Evolutionary conservation across 495 filamentous ascomycete species (phyloP), one percentile per base, ranked within the genome.

Genomic region (Astrothelium macrocarpum): DNA sequence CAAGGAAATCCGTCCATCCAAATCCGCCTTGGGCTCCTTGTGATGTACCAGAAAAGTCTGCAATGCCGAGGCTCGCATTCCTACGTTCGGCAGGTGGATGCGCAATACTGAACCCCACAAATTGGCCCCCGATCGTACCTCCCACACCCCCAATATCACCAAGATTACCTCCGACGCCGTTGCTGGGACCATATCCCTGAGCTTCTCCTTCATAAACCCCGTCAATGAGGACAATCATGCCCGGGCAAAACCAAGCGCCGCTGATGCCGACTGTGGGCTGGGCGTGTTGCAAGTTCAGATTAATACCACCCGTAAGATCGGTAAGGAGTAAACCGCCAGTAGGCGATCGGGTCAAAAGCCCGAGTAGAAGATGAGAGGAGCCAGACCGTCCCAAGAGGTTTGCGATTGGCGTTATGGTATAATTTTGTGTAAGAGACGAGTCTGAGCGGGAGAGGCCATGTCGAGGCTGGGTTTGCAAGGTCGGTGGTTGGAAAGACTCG

Each of bases 1-100:
- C 94, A 0, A 96, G 75, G 72, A 97, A 97, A 71, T 99, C 95
- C 10, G 96, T 87, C 90, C 95, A 97, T 12, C 94, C 95, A 71
- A 97, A 95, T 0, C 90, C 91, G 23, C 66, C 68, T 28, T 56
- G 49, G 61, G 84, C 85, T 23, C 88, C 88, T 64, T 86, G 84
- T 20, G 84, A 85, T 16, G 72, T 60, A 43, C 76, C 63, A 26
- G 16, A 58, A 42, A 59, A n/a, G 32, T 73, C 67, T 60, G 75
- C 82, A 32, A 89, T 81, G 31, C 94, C 93, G 18, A 96, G 78
- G 2, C 88, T 91, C 26, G 83, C 82, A 42, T 86, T 82, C 39
- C 94, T 83, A 66, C 89, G 85, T 75, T 99, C 94, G 65, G 89
- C 91, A 0, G 92, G 91, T 20, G 94, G 94, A 10, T 91, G 90